These are phyloP conservation scores for Tricholoma hemisulphureum DNA, from an alignment of 768 basidiomycete species.

Conservation along the genomic window DNA sequence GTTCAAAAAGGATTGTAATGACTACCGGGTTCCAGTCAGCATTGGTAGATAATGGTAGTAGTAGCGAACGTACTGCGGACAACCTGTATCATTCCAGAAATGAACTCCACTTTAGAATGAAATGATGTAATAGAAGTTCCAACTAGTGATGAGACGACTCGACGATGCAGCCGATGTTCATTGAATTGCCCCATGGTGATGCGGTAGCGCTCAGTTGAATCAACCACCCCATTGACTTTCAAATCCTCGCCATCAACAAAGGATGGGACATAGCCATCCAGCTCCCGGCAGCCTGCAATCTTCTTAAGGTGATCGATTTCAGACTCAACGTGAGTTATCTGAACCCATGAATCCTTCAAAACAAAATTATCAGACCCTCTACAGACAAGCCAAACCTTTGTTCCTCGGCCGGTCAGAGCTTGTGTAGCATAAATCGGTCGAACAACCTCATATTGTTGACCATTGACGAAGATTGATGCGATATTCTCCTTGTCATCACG, in stretches of 20 bases:
- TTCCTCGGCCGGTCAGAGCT: not conserved
- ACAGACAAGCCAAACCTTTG: not conserved
- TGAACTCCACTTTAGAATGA: not conserved
- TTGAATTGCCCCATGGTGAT: not conserved
- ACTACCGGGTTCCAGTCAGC: not conserved
- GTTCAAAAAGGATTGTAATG: not conserved
- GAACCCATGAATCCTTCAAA: not conserved
- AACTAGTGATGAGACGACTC: not conserved
- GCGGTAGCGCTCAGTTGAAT: not conserved
- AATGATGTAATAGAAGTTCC: not conserved
- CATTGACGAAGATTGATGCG: not conserved
- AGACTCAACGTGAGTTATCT: not conserved
- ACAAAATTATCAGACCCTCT: not conserved
- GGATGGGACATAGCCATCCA: not conserved
- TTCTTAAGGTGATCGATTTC: not conserved
- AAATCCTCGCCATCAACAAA: not conserved
- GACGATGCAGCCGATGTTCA: not conserved
- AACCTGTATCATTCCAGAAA: not conserved
- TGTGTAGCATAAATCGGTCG: not conserved
- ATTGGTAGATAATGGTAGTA: not conserved
- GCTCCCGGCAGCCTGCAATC: not conserved
- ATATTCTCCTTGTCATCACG: not conserved
- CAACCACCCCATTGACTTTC: not conserved
- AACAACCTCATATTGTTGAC: not conserved
- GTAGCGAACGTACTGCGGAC: not conserved